Evolutionary conservation across 163 green algal species (phyloP).

Genomic region (Chloroidium sp.): DNA sequence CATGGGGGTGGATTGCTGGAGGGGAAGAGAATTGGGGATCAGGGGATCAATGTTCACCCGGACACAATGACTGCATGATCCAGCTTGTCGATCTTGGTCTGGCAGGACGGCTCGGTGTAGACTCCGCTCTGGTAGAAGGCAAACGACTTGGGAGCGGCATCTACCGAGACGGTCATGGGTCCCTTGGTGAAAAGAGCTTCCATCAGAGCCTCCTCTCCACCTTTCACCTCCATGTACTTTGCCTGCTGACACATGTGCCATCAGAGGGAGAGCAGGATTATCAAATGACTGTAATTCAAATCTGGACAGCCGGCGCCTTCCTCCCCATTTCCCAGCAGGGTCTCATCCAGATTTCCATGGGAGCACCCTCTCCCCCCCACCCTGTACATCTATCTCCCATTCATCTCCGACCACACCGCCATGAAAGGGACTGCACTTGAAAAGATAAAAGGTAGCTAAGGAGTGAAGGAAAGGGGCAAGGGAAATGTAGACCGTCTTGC

Average conservation of each 20-base stretch:
- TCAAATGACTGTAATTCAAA: no score
- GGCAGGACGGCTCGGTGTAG: slow-evolving; percentile 36
- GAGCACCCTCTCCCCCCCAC: neutral
- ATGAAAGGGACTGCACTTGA: no score
- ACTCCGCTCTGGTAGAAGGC: slow-evolving; percentile 45
- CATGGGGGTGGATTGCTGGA: no score
- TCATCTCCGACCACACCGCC: no score
- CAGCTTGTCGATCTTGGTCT: slow-evolving; percentile 22
- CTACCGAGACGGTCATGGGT: slow-evolving; percentile 55
- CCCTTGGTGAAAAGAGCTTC: slow-evolving; percentile 37
- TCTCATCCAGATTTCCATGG: neutral
- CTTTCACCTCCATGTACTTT: slow-evolving; percentile 25
- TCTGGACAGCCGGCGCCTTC: no score
- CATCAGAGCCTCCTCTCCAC: slow-evolving; percentile 31
- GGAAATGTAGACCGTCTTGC: no score
- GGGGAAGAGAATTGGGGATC: neutral
- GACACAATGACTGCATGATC: slow-evolving; percentile 45
- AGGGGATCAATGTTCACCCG: neutral
- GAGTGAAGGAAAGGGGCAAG: no score
- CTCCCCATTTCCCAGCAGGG: no score
- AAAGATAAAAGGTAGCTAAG: no score
- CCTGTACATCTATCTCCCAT: no score
- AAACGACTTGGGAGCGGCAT: slow-evolving; percentile 55
- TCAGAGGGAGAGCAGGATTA: no score
- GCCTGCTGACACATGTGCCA: slow-evolving; percentile 7